Percentiles rank a stretch among this genome's conserved stretches.
These are phyloP conservation scores for Oropetium thomaeum DNA, from an alignment of 176 grass and related monocot species.

Conservation along the genomic window DNA sequence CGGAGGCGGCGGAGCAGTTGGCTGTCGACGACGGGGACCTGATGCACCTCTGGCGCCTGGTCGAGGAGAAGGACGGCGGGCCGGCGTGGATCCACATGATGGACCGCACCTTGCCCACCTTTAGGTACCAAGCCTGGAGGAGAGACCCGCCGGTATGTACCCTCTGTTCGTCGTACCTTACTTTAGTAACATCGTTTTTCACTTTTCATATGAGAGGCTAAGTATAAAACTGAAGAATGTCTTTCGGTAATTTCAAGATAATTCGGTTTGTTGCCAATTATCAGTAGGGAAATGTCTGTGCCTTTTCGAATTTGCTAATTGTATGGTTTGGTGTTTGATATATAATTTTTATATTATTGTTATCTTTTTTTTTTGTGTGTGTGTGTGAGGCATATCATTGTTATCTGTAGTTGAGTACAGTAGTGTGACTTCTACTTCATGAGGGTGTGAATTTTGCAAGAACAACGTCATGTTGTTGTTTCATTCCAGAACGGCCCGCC, in stretches of 20 bases:
- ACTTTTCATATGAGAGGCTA: no score
- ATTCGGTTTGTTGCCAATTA: neutral
- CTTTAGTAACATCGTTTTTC: no score
- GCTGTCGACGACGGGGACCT: constrained; percentile 50
- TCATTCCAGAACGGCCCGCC: constrained; percentile 57
- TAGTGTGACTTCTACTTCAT: neutral
- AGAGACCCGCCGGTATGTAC: constrained; percentile 61
- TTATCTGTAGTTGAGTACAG: neutral
- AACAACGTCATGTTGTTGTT: constrained; percentile 1
- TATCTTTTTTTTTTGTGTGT: no score
- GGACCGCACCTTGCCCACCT: constrained; percentile 55
- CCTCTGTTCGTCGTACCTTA: no score
- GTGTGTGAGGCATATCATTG: no score
- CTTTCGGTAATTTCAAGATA: no score
- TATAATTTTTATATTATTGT: no score
- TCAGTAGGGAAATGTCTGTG: no score
- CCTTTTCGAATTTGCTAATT: no score
- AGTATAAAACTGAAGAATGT: neutral
- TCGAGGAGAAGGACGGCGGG: constrained; percentile 78
- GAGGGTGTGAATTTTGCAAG: neutral
- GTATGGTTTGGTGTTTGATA: no score
- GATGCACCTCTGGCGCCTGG: constrained; percentile 59
- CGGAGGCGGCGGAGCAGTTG: constrained; percentile 30
- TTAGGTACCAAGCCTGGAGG: constrained; percentile 73
- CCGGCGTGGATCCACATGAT: constrained; percentile 81